phyloP scores from a whole-genome alignment of 192 early-diverging fungal genomes.

The Thamnidium elegans region DNA sequence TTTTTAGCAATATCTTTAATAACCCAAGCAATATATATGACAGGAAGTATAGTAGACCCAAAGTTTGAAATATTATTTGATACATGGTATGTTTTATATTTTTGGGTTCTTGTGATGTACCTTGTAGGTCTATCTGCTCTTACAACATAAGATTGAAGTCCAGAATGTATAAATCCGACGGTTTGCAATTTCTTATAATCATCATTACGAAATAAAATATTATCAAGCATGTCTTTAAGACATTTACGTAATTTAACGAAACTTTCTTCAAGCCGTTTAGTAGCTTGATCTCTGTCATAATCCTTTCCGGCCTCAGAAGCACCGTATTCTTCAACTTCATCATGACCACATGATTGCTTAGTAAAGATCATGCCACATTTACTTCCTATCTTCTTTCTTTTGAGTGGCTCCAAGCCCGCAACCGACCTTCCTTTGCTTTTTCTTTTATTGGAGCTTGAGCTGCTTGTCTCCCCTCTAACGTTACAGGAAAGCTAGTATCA shows the following conservation, averaged over 20 bases:
- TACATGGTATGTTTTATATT: background rate
- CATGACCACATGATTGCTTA: background rate
- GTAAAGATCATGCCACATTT: background rate
- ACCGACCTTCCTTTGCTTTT: background rate
- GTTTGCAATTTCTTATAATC: background rate
- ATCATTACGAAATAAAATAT: background rate
- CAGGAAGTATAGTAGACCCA: background rate
- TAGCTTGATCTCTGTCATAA: background rate
- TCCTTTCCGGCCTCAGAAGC: background rate
- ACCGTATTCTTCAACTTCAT: background rate
- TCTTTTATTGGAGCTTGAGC: background rate
- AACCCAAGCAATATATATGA: background rate
- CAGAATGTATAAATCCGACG: slow-evolving; percentile 7
- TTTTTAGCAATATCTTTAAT: background rate
- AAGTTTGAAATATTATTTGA: background rate
- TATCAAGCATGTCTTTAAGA: slow-evolving; percentile 2
- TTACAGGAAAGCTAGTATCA: background rate
- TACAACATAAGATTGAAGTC: background rate
- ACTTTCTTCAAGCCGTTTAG: background rate
- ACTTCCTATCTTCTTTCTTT: background rate
- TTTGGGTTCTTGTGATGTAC: slow-evolving; percentile 2
- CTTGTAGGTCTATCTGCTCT: background rate
- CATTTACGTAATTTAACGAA: background rate
- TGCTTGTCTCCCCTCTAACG: background rate
- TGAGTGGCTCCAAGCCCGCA: background rate